A percentile compares a stretch with the other conserved stretches of the same genome.
phyloP scores from a whole-genome alignment of 805 yeast species.

The Wickerhamiella kurtzmanii region DNA sequence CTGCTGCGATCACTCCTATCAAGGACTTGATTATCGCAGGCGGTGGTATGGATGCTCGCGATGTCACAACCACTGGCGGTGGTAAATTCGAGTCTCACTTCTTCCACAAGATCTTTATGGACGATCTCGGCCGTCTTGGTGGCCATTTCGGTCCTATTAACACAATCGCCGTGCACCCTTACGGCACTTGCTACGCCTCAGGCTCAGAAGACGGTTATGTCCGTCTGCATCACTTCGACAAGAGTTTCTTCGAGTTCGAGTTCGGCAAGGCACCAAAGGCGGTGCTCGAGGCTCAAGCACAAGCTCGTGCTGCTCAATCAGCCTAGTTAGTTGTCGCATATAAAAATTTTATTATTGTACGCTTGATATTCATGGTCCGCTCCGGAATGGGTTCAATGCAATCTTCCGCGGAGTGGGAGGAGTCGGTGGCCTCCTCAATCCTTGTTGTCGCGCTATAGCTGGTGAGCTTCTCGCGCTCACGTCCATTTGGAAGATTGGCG shows the following conservation, averaged over 20 bases:
- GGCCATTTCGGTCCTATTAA: conserved; percentile 99
- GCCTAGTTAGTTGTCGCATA: background rate
- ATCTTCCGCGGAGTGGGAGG: background rate
- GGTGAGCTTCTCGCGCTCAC: too few species aligned
- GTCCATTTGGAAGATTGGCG: too few species aligned
- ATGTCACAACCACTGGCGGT: conserved; percentile 95
- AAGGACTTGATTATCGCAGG: conserved; percentile 89
- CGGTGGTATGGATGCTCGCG: conserved; percentile 99
- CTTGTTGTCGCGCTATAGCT: too few species aligned
- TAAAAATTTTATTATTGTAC: background rate
- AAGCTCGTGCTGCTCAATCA: background rate
- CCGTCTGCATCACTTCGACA: conserved; percentile 87
- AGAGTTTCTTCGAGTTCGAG: conserved; percentile 81
- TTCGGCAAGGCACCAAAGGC: conserved; percentile 56
- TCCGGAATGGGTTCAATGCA: background rate
- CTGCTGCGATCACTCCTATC: conserved; percentile 86
- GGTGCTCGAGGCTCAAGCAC: conserved; percentile 1
- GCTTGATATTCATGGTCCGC: background rate
- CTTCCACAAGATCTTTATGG: conserved; percentile 87
- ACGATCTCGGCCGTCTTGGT: conserved; percentile 91
- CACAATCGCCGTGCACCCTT: conserved; percentile 85
- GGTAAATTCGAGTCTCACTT: conserved; percentile 96
- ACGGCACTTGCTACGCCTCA: conserved; percentile 83
- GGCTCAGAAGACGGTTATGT: conserved; percentile 99
- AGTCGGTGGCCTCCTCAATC: conserved; percentile 1